Base-by-base conservation (phyloP, 1,139 yeast genomes). In the Casaregolazyma lundiana region DNA sequence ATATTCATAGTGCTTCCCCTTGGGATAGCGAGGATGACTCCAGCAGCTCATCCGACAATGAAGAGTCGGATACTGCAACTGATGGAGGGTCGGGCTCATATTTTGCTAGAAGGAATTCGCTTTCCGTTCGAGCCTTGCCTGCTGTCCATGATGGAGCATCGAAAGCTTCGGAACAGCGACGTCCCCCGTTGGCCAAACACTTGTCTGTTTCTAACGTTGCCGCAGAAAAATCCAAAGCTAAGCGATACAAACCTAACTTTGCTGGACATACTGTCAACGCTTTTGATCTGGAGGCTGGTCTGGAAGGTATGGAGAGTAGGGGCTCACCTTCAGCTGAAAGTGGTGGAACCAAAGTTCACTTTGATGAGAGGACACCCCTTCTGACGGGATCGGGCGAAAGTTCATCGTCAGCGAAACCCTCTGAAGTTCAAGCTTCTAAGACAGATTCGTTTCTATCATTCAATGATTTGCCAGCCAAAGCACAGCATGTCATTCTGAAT, bases 401-500 rank as follows among this genome's bases (percentile, higher is more conserved):
- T 9, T 18, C 37, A 6, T 15, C 36, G 2, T 7, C 18, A 8
- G 18, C 19, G 4, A 6, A 13, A 9, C 36, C 43, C 7, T 20
- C 26, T n/a, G 6, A 15, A 2, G 22, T 37, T 11, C 37, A 19
- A 6, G 11, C 3, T 30, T 24, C 32, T 18, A 13, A 2, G 3
- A 13, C 16, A 4, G 32, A 15, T 8, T 44, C 51, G 29, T 52
- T 61, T 34, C 60, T 80, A 11, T 76, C 84, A 1, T 90, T 90
- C 66, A 85, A 87, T 61, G 92, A 86, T 51, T 68, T 92, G 18
- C 96, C 97, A 0, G 94, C 96, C 3, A 78, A 81, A 55, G 95
- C 95, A 0, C 98, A 92, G 65, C 96, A 90, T 63, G 66, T 90
- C 43, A 83, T 92, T 43, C 69, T 92, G 53, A 90, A 92, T 62